Conservation (phyloP, 805 yeast genomes). For the Diddensiella caesifluorescens region DNA sequence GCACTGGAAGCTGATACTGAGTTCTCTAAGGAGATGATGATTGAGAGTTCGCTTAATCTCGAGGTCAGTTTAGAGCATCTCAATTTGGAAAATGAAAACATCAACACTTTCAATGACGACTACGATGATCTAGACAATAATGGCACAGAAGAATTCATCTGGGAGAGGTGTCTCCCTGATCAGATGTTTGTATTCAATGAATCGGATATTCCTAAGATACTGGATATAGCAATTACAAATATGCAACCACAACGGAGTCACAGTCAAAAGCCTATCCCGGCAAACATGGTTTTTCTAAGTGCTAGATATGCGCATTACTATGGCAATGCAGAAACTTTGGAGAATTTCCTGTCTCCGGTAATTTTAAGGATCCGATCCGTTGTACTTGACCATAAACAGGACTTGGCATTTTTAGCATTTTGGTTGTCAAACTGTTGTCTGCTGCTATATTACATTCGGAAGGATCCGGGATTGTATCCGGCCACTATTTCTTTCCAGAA, state of each 20-base stretch:
- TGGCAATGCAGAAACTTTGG: slow-evolving; percentile 31
- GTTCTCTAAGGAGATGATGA: slow-evolving; percentile 15
- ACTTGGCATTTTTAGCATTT: slow-evolving; percentile 51
- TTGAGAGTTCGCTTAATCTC: slow-evolving; percentile 28
- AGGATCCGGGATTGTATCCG: slow-evolving; percentile 46
- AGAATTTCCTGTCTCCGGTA: slow-evolving; percentile 30
- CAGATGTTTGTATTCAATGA: slow-evolving; percentile 38
- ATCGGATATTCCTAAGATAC: slow-evolving; percentile 33
- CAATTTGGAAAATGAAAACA: slow-evolving; percentile 14
- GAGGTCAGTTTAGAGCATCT: slow-evolving; percentile 30
- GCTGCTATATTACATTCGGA: slow-evolving; percentile 67
- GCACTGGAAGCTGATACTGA: slow-evolving; percentile 20
- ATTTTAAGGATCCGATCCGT: slow-evolving; percentile 31
- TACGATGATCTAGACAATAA: slow-evolving; percentile 18
- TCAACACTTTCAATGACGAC: slow-evolving; percentile 12
- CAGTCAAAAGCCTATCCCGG: slow-evolving; percentile 37
- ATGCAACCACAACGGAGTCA: slow-evolving; percentile 34
- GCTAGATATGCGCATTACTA: slow-evolving; percentile 37
- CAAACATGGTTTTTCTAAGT: slow-evolving; percentile 38
- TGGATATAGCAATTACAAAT: slow-evolving; percentile 34
- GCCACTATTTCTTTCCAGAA: slow-evolving; percentile 29
- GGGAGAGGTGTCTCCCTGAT: slow-evolving; percentile 37
- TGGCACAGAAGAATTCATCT: slow-evolving; percentile 31
- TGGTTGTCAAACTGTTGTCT: slow-evolving; percentile 83
- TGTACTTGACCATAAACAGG: slow-evolving; percentile 32